Base-by-base conservation (phyloP, 805 yeast species). In the Huiozyma naganishii region DNA sequence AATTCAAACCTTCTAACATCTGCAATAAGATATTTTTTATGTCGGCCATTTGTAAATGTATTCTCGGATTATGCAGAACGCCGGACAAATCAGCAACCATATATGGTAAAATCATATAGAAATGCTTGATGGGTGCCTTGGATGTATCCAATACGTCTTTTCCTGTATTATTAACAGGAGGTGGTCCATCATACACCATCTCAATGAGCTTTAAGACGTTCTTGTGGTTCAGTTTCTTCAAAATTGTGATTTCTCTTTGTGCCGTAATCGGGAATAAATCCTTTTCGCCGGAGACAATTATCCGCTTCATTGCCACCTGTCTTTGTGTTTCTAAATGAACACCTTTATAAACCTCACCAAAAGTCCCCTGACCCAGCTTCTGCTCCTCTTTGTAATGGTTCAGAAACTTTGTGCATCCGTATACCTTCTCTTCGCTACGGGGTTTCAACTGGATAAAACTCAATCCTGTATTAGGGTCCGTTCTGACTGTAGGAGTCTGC, bases 51-150 rank as follows among this genome's bases (percentile, higher is more conserved):
- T 72, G 60, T 30, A 94, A 65, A 7, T 64, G 51, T 6, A 88
- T 76, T 8, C 73, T 65, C 0, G 90, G 87, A 60, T 89, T 90
- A 54, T 83, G 90, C 41, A 92, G 68, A 13, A 92, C 65, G 3
- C 98, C 98, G 6, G 94, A 85, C 45, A 92, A 70, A 64, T 92
- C 99, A 23, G 85, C 81, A 9, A 88, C 79, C 87, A 92, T 87
- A 58, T 89, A 92, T 0, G 96, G 95, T 33, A 88, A 74, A 2
- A 90, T 95, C 68, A 95, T 87, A 64, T 82, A 89, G 52, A 88
- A 85, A 47, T 64, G 53, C 56, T 64, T 53, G 36, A 40, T 47
- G 34, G 46, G 6, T 23, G 36, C 41, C 6, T 45, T 41, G n/a
- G 40, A 11, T 7, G 34, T 10, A 32, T 32, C 34, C 3, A 10